These are phyloP conservation scores for Colletotrichum truncatum DNA, from an alignment of 2,329 filamentous ascomycete species.

Conservation along the genomic window DNA sequence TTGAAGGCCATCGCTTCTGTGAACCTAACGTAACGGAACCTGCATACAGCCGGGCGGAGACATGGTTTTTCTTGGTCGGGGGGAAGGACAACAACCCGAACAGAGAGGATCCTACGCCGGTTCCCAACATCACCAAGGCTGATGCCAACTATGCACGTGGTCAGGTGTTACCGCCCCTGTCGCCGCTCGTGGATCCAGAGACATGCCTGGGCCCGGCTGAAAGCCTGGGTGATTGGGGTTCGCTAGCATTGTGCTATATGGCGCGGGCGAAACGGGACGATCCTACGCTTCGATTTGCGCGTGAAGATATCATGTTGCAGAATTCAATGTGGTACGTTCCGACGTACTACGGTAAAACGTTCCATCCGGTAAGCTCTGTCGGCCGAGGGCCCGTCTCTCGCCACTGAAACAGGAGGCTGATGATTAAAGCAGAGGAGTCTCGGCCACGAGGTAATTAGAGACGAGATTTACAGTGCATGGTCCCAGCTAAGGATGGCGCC, in stretches of 20 bases:
- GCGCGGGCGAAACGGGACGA: constrained; percentile 47
- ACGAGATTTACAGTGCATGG: constrained; percentile 30
- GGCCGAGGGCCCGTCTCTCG: background rate
- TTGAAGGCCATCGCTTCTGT: constrained; percentile 56
- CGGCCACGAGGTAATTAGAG: constrained; percentile 32
- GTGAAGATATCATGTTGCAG: constrained; percentile 35
- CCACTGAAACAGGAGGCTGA: constrained; percentile 6
- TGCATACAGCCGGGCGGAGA: constrained; percentile 51
- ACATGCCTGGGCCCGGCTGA: constrained; percentile 45
- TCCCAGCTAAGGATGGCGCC: background rate
- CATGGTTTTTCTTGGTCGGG: constrained; percentile 59
- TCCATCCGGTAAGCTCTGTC: constrained; percentile 49
- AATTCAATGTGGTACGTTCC: constrained; percentile 57
- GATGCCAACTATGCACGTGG: constrained; percentile 11
- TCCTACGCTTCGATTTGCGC: constrained; percentile 42
- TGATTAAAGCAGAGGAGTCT: constrained; percentile 17
- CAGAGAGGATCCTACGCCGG: constrained; percentile 25
- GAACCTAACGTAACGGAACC: constrained; percentile 51
- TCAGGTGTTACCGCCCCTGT: constrained; percentile 37
- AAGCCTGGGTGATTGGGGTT: constrained; percentile 51
- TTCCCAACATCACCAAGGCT: constrained; percentile 26
- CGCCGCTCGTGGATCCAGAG: constrained; percentile 46
- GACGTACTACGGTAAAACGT: constrained; percentile 55
- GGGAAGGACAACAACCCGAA: constrained; percentile 47
- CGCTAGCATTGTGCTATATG: constrained; percentile 54